Base-by-base conservation (phyloP, 192 early-diverging fungal species). In the Lunasporangiospora selenospora region DNA sequence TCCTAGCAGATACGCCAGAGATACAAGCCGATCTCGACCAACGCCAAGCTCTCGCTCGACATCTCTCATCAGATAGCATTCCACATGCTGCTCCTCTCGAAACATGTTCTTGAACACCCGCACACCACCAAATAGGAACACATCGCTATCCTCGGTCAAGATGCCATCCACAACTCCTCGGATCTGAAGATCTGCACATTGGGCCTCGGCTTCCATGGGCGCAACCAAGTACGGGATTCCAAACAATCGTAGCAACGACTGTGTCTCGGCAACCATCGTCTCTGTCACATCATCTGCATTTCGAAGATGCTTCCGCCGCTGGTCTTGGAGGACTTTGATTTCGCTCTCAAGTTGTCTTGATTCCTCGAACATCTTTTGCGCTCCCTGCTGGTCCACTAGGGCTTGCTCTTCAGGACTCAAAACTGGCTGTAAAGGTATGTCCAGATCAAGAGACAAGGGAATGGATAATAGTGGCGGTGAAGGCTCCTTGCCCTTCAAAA, bases 141-240 rank as follows among this genome's bases (percentile, higher is more conserved):
- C 93, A 66, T 99, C 98, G 15, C 92, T 94, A 55, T 98, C 98
- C 63, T 99, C 98, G 0, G 96, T 98, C 34, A 98, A 83, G 48
- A 98, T 95, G 0, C 95, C 98, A 58, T 99, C 94, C 0, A 97
- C 94, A 18, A 97, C 78, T 3, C 67, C 59, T 3, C 76, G 63
- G 2, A 76, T 30, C 6, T 85, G 61, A 31, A 93, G 67, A 32
- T 81, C 65, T 4, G 98, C 98, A 54, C 98, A 99, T 78, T 99
- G 96, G 6, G 95, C 92, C 70, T 99, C 98, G 5, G 98, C 98
- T 80, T 99, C 98, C 90, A 93, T 93, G 0, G 98, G 95, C 24
- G 96, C 92, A 0, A 87, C 84, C 36, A 98, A 81, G 66, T 89
- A 99, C 10, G 98, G 98, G 27, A 98, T 79, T 2, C 98, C 98